phyloP scores from a whole-genome alignment of 2,329 filamentous ascomycete genomes.

The Cladosporium sp. region DNA sequence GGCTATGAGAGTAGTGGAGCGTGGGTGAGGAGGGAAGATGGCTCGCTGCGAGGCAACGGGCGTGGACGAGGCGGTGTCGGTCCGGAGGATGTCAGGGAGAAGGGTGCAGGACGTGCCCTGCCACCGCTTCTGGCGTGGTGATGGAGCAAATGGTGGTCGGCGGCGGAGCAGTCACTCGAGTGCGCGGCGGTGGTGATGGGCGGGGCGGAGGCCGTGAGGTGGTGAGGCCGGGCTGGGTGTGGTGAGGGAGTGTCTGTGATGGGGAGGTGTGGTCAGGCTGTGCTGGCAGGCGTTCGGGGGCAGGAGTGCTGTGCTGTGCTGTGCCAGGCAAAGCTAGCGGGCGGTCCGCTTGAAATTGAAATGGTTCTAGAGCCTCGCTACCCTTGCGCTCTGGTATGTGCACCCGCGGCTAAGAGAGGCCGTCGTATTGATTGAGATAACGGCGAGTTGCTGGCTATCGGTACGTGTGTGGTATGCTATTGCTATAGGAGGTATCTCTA shows the following conservation, averaged over 20 bases:
- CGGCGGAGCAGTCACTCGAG: not conserved
- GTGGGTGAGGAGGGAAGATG: conserved; percentile 11
- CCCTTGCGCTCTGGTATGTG: not conserved
- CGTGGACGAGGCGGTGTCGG: not conserved
- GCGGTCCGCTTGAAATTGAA: not conserved
- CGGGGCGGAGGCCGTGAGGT: not conserved
- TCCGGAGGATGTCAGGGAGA: conserved; percentile 1
- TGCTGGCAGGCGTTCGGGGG: not conserved
- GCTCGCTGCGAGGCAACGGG: not conserved
- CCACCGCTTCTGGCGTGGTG: conserved; percentile 9
- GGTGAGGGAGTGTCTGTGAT: not conserved
- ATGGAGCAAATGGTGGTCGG: conserved; percentile 4
- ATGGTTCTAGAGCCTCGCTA: not conserved
- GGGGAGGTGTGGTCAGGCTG: too few relatives aligned
- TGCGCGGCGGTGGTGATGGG: not conserved
- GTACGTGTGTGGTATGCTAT: not conserved
- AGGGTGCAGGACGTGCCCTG: conserved; percentile 12
- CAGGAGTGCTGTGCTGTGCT: not conserved
- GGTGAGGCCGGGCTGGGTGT: not conserved
- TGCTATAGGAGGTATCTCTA: not conserved
- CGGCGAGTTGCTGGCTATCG: not conserved
- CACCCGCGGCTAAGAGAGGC: not conserved
- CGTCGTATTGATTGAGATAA: not conserved
- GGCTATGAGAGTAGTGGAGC: conserved; percentile 15
- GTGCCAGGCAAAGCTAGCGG: not conserved